Base-by-base conservation (phyloP, 768 basidiomycete species). In the Russula foetens region DNA sequence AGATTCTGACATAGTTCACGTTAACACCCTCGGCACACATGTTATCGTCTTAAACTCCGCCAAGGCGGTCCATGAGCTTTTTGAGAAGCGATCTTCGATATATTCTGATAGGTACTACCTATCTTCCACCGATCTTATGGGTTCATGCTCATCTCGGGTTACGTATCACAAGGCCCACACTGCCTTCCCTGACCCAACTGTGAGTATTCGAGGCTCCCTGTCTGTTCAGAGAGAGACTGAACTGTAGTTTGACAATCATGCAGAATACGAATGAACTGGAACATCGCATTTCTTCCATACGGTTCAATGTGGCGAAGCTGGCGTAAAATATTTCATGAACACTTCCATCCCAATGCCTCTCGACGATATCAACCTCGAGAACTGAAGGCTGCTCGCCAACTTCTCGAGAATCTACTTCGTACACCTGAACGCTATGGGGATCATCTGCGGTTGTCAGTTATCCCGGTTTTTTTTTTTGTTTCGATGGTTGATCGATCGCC, bases 41-140 rank as follows among this genome's bases (percentile, higher is more conserved):
- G 46, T 66, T 39, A 51, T 26, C 60, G 24, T 46, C 31, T 69
- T 85, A 31, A 83, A 79, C 68, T 77, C 75, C 59, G 61, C 53
- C 7, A 56, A 60, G 28, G 54, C 62, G 39, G 63, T 49, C 19
- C 59, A 51, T 14, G 65, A 66, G 41, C 56, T 66, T 47, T 57
- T 66, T 17, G 65, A 64, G 55, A 64, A 64, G 58, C 58, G 60
- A 58, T 63, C 60, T 21, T 60, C 63, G 35, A 57, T 66, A 15
- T 66, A 66, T 46, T 64, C 58, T 41, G 64, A 66, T 46, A 59
- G 64, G 62, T 62, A 52, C 29, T 24, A 51, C 33, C 46, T 14
- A 17, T 44, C 39, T 5, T 14, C 31, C 35, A 35, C 17, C 7
- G 23, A n/a, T 39, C 3, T 23, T 21, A 28, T 15, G 15, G 24